phyloP scores from a whole-genome alignment of 306 rosid species.

The Cotoneaster glaucophyllus region DNA sequence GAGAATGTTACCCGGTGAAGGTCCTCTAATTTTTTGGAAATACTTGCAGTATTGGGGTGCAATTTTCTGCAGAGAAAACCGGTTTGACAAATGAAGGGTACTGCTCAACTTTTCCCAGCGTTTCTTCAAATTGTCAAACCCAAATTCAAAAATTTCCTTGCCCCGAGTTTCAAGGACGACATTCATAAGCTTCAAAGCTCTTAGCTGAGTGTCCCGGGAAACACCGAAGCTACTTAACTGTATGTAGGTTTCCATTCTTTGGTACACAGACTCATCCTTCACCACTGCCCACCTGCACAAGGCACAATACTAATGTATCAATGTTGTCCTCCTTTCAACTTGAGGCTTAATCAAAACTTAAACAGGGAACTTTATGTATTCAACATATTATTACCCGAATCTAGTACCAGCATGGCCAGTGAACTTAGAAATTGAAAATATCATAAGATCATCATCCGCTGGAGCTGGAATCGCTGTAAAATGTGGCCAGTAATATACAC shows the following conservation, averaged over 20 bases:
- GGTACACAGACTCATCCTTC: slow-evolving; percentile 36
- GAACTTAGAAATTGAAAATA: slow-evolving; percentile 43
- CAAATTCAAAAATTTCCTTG: slow-evolving; percentile 34
- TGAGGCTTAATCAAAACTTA: no score
- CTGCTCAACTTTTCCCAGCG: slow-evolving; percentile 32
- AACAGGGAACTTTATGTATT: no score
- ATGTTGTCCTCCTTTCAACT: no score
- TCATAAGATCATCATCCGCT: slow-evolving; percentile 39
- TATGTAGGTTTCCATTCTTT: slow-evolving; percentile 24
- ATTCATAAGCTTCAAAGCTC: slow-evolving; percentile 34
- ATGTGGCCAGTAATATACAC: slow-evolving; percentile 55
- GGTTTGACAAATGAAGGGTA: slow-evolving; percentile 25
- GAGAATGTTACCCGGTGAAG: slow-evolving; percentile 40
- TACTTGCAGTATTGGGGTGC: slow-evolving; percentile 26
- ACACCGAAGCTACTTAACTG: slow-evolving; percentile 18
- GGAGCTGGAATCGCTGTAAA: slow-evolving; percentile 46
- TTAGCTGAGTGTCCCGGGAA: slow-evolving; percentile 40
- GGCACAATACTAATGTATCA: background rate
- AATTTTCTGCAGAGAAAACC: slow-evolving; percentile 38
- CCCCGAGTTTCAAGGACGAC: slow-evolving; percentile 23
- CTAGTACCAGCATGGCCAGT: slow-evolving; percentile 54
- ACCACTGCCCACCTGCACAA: slow-evolving; percentile 45
- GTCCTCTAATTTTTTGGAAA: slow-evolving; percentile 11
- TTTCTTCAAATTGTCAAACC: slow-evolving; percentile 18
- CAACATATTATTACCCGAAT: slow-evolving; percentile 25